Percentiles rank a stretch among this genome's conserved stretches.
These are phyloP conservation scores for Capillidium heterosporum DNA, from an alignment of 371 early-diverging fungal species.

Conservation along the genomic window DNA sequence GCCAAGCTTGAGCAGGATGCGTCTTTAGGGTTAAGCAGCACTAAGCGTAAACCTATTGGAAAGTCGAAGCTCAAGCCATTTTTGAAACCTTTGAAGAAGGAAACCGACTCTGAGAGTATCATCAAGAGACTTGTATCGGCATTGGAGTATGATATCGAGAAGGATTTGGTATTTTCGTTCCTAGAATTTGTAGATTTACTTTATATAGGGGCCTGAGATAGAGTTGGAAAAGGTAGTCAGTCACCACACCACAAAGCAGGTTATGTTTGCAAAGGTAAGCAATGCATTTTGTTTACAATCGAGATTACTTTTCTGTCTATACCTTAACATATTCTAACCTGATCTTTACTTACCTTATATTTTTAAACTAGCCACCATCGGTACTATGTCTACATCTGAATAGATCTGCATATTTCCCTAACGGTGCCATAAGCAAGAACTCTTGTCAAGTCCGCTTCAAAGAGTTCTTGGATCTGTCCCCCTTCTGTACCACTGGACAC, in stretches of 20 bases:
- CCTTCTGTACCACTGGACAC: constrained; percentile 38
- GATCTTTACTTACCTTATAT: too few species aligned
- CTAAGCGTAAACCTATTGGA: constrained; percentile 2
- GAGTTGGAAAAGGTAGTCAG: constrained; percentile 16
- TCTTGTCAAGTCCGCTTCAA: constrained; percentile 48
- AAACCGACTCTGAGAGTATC: neutral
- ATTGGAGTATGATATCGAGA: constrained; percentile 14
- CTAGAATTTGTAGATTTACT: neutral
- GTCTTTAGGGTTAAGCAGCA: constrained; percentile 8
- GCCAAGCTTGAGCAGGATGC: constrained; percentile 10
- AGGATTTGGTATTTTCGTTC: constrained; percentile 5
- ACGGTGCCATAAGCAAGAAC: constrained; percentile 56
- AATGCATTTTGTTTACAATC: neutral
- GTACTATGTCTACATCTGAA: constrained; percentile 60
- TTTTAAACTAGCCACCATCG: constrained; percentile 28
- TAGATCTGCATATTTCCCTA: constrained; percentile 43
- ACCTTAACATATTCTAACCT: neutral
- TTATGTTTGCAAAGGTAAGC: constrained; percentile 23
- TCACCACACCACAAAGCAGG: constrained; percentile 32
- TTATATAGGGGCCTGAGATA: constrained; percentile 10
- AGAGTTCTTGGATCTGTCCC: constrained; percentile 44
- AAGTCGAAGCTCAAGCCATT: constrained; percentile 4
- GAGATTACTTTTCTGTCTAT: neutral
- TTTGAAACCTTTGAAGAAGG: neutral
- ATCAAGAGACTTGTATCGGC: neutral